These are phyloP conservation scores for Fusarium udum DNA, from an alignment of 2,329 filamentous ascomycete species.

Conservation along the genomic window DNA sequence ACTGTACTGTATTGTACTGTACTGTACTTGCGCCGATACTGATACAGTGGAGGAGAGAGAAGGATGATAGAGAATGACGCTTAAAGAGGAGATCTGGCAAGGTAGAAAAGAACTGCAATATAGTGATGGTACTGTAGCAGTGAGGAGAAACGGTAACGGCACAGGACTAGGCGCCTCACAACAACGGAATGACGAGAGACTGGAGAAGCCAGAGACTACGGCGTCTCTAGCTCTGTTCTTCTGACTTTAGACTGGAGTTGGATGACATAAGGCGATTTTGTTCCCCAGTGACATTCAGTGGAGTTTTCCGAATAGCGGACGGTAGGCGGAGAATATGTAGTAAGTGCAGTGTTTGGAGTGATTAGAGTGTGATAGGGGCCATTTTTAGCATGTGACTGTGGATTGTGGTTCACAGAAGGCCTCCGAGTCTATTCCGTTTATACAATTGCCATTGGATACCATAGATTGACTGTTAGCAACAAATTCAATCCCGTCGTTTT, in stretches of 20 bases:
- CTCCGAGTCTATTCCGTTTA: neutral
- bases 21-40: slow-evolving; percentile 14
- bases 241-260: slow-evolving; percentile 10
- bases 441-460: neutral
- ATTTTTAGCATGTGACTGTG: slow-evolving; percentile 39
- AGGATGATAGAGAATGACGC: slow-evolving; percentile 1
- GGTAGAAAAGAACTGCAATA: slow-evolving; percentile 7
- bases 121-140: neutral
- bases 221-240: slow-evolving; percentile 12
- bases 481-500: neutral
- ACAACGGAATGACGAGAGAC: slow-evolving; percentile 39
- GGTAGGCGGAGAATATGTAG: neutral
- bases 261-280: slow-evolving; percentile 41
- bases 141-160: slow-evolving; percentile 13
- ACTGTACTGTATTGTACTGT: too few species aligned
- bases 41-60: slow-evolving; percentile 9
- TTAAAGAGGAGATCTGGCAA: slow-evolving; percentile 3
- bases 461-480: neutral
- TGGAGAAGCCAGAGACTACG: slow-evolving; percentile 23
- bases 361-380: neutral
- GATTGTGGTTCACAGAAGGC: neutral
- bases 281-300: slow-evolving; percentile 30
- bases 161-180: slow-evolving; percentile 13
- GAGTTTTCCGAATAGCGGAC: slow-evolving; percentile 36
- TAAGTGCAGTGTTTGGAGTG: neutral